Conservation (phyloP, 2,329 filamentous ascomycete species). For the Penicillium olsonii region DNA sequence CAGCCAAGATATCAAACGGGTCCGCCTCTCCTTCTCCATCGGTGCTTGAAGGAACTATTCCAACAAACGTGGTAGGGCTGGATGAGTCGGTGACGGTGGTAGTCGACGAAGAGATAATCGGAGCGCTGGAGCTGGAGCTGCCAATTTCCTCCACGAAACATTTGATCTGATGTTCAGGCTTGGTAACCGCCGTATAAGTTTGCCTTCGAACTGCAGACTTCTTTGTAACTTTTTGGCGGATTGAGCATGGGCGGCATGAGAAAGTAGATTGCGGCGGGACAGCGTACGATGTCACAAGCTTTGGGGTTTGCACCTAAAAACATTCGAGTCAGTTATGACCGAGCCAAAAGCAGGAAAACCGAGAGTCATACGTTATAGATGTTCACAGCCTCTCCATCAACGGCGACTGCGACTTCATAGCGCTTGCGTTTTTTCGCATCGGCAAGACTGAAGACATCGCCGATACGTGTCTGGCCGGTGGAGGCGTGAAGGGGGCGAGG, state of each 20-base stretch:
- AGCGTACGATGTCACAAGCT: conserved; percentile 61
- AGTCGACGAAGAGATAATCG: conserved; percentile 41
- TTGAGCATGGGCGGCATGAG: conserved; percentile 59
- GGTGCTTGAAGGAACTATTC: conserved; percentile 35
- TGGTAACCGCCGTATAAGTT: conserved; percentile 57
- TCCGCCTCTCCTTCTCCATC: conserved; percentile 29
- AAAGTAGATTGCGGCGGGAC: conserved; percentile 62
- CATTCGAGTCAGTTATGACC: conserved; percentile 7
- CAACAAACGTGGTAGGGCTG: conserved; percentile 42
- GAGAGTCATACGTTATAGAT: conserved; percentile 58
- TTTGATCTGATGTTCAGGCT: conserved; percentile 53
- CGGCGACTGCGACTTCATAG: conserved; percentile 60
- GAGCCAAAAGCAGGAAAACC: background rate
- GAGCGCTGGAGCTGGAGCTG: conserved; percentile 32
- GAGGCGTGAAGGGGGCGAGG: conserved; percentile 45
- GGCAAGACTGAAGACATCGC: conserved; percentile 55
- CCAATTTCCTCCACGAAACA: conserved; percentile 55
- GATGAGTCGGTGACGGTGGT: conserved; percentile 39
- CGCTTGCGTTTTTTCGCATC: conserved; percentile 62
- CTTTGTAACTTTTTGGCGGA: conserved; percentile 53
- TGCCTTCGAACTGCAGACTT: conserved; percentile 51
- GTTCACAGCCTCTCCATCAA: conserved; percentile 63
- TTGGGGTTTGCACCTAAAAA: conserved; percentile 60
- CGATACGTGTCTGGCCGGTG: conserved; percentile 43
- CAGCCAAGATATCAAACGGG: conserved; percentile 42